Evolutionary conservation across 257 asterid genomes (phyloP).

Genomic region (Fraxinus anomala): DNA sequence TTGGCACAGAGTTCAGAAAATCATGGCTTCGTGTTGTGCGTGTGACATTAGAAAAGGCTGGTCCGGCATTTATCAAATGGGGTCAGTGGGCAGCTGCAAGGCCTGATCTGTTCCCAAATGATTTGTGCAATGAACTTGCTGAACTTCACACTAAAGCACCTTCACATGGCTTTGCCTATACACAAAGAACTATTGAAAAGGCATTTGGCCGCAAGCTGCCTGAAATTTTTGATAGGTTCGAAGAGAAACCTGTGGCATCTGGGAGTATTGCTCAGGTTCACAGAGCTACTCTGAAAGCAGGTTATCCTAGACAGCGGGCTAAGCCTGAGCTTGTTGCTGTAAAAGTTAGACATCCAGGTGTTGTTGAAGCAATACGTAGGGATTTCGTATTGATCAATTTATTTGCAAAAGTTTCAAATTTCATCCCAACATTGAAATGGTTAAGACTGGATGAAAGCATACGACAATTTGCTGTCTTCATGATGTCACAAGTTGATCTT

Average conservation of each 20-base stretch:
- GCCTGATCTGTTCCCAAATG: slow-evolving; percentile 82
- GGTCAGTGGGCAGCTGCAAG: slow-evolving; percentile 98
- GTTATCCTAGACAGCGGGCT: slow-evolving; percentile 56
- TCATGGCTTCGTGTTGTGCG: slow-evolving; percentile 69
- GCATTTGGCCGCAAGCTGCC: slow-evolving; percentile 75
- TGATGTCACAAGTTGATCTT: slow-evolving; percentile 95
- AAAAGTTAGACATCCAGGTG: slow-evolving; percentile 93
- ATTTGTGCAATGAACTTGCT: slow-evolving; percentile 72
- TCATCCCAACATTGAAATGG: slow-evolving; percentile 78
- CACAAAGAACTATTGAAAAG: slow-evolving; percentile 67
- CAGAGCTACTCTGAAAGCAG: slow-evolving; percentile 67
- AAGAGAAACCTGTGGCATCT: slow-evolving; percentile 84
- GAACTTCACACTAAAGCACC: slow-evolving; percentile 83
- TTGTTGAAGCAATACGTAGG: slow-evolving; percentile 76
- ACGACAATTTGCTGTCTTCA: slow-evolving; percentile 81
- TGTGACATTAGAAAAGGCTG: slow-evolving; percentile 76
- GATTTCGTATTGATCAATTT: slow-evolving; percentile 68
- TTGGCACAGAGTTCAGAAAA: slow-evolving; percentile 67
- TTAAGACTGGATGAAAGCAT: slow-evolving; percentile 84
- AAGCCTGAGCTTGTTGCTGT: slow-evolving; percentile 85
- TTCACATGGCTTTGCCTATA: slow-evolving; percentile 69
- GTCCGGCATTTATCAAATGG: slow-evolving; percentile 95
- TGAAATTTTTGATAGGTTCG: slow-evolving; percentile 75
- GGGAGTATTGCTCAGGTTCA: slow-evolving; percentile 92
- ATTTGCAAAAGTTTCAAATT: slow-evolving; percentile 59